phyloP scores from a whole-genome alignment of 768 basidiomycete species.

The Pleurotus pulmonarius region DNA sequence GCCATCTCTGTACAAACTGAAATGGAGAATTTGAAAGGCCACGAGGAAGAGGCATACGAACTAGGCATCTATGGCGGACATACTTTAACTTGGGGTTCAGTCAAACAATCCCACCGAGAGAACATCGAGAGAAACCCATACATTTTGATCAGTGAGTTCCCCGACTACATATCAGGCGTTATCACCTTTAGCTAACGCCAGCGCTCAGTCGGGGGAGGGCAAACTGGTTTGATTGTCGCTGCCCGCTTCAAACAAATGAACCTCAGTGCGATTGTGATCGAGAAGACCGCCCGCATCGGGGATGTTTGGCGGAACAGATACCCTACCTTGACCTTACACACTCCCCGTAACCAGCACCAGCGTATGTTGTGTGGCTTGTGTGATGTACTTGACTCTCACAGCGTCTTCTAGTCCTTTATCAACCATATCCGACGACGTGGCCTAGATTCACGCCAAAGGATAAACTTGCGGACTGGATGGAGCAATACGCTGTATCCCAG shows the following conservation, averaged over 20 bases:
- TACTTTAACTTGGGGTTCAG: conserved; percentile 29
- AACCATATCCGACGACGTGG: conserved; percentile 34
- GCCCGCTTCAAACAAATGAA: conserved; percentile 39
- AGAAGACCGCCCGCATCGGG: conserved; percentile 29
- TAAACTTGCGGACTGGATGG: conserved; percentile 42
- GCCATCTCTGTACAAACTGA: conserved; percentile 30
- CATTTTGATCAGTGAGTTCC: conserved; percentile 33
- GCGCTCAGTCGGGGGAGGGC: conserved; percentile 37
- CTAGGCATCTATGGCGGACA: conserved; percentile 29
- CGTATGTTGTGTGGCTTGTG: conserved; percentile 6
- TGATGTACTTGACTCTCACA: neutral
- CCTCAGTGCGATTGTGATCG: conserved; percentile 34
- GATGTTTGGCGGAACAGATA: conserved; percentile 43
- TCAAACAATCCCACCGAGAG: conserved; percentile 26
- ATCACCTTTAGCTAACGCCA: neutral
- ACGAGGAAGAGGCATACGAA: conserved; percentile 29
- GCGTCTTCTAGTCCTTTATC: conserved; percentile 31
- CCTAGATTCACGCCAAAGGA: conserved; percentile 36
- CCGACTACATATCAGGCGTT: neutral
- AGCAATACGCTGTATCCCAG: conserved; percentile 34
- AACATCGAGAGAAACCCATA: conserved; percentile 34
- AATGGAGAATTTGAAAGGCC: conserved; percentile 28
- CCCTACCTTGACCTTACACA: conserved; percentile 37
- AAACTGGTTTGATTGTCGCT: conserved; percentile 38
- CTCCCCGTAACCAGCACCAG: conserved; percentile 11